Conservation (phyloP, 2,329 filamentous ascomycete genomes). For the Exophiala sideris region DNA sequence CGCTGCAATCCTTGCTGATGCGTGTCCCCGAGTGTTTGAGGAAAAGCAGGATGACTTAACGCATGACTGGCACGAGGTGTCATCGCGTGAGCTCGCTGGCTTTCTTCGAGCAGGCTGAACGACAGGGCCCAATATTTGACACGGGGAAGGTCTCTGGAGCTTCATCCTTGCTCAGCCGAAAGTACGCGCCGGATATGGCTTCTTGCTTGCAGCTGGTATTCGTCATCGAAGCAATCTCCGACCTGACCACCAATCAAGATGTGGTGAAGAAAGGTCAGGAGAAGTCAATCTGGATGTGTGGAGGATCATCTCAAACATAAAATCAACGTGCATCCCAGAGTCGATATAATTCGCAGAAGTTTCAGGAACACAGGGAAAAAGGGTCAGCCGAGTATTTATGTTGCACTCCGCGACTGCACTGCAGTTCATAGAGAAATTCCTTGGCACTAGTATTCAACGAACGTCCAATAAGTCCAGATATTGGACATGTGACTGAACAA, state of each 20-base stretch:
- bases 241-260: constrained; percentile 3
- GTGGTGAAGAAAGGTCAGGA: neutral
- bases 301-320: constrained; percentile 1
- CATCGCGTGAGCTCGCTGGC: neutral
- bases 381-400: neutral
- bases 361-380: neutral
- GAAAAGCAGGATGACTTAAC: neutral
- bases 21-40: neutral
- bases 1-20: neutral
- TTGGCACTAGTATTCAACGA: neutral
- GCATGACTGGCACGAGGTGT: neutral
- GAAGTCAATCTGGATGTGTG: neutral
- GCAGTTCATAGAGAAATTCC: neutral
- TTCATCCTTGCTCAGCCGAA: no score
- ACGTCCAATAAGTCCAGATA: no score
- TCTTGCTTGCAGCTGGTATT: neutral
- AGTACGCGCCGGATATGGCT: neutral
- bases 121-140: neutral
- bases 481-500: no score
- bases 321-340: constrained; percentile 10
- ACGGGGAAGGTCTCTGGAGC: no score
- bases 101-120: no score
- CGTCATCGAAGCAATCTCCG: constrained; percentile 5
- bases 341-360: constrained; percentile 8
- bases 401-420: no score